Evolutionary conservation across 768 basidiomycete species (phyloP), one percentile per base, ranked within the genome.

Genomic region (Cantharellus anzutake): DNA sequence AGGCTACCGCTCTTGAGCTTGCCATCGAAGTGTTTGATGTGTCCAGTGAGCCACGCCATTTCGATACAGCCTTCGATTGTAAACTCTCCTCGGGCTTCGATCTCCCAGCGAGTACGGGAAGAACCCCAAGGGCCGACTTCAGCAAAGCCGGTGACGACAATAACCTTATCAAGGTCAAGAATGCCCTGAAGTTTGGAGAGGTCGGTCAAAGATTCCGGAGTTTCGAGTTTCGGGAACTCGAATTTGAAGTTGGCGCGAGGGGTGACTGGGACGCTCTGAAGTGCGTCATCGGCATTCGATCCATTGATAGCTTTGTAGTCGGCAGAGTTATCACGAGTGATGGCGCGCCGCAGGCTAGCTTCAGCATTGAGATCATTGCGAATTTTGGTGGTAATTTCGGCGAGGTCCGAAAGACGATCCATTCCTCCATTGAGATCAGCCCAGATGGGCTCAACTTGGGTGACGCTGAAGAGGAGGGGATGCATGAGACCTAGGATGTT

Each of bases 11-110:
- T 81, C 73, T 94, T 92, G 65, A 98, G 78, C 60, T 91, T 91
- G 16, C 96, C 96, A 65, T 99, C 89, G 71, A 97, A 94, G 75
- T 99, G 92, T 71, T 93, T 96, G 79, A 98, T 96, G 73, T 80
- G 81, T 48, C 96, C 94, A 89, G 93, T 98, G 72, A 98, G 83
- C 93, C 94, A 99, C 2, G 94, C 93, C 87, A 99, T 94, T 74
- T 99, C 96, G 67, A 99, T 96, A 67, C 89, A 90, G 20, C 96
- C 96, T 70, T 96, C 86, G 65, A 98, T 93, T 1, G 93, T 92
- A 71, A 98, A 85, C 67, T 94, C 83, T n/a, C 96, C 94, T 52
- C 82, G 79, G 52, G 92, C 93, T 69, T 99, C 96, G 92, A 99
- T 98, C 74, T 99, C 96, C 96, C 96, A 99, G 61, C 96, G 82